Percentiles rank a stretch among this genome's conserved stretches.
Conservation (phyloP, 257 asterid species). For the Datura wrightii region DNA sequence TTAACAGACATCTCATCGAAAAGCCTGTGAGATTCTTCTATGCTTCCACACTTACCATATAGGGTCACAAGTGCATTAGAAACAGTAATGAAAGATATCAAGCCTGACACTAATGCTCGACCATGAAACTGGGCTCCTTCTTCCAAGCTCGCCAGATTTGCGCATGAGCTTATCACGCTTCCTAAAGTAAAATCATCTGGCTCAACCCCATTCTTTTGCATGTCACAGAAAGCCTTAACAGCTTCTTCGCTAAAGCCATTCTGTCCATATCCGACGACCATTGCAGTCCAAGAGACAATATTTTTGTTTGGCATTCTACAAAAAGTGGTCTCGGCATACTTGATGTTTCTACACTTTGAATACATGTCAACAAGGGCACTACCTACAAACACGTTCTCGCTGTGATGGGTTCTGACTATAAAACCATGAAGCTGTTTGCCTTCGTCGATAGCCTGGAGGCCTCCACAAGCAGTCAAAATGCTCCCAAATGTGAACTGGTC, state of each 20-base stretch:
- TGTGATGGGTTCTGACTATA: constrained; percentile 59
- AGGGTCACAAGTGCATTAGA: constrained; percentile 85
- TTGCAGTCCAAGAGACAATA: constrained; percentile 91
- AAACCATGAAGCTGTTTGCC: constrained; percentile 86
- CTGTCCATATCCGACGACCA: constrained; percentile 94
- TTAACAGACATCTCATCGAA: constrained; percentile 63
- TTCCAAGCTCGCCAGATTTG: constrained; percentile 89
- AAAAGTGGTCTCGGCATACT: constrained; percentile 69
- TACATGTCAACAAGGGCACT: constrained; percentile 94
- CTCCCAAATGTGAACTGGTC: constrained; percentile 95
- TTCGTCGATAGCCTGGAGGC: constrained; percentile 58
- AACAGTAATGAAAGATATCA: constrained; percentile 68
- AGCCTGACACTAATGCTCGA: constrained; percentile 71
- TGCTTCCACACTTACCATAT: constrained; percentile 85
- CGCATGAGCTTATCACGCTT: constrained; percentile 92
- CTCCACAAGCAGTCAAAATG: constrained; percentile 84
- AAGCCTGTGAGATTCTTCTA: constrained; percentile 63
- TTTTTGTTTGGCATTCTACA: constrained; percentile 64
- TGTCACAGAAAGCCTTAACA: constrained; percentile 62
- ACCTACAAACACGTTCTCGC: constrained; percentile 74
- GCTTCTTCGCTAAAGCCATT: constrained; percentile 92
- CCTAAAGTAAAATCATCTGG: constrained; percentile 81
- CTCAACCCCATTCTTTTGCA: constrained; percentile 67
- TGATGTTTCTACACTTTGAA: constrained; percentile 75
- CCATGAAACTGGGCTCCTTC: constrained; percentile 93